Evolutionary conservation across 78 protist genomes (phyloP).

Genomic region (Pelomyxa schiedti): DNA sequence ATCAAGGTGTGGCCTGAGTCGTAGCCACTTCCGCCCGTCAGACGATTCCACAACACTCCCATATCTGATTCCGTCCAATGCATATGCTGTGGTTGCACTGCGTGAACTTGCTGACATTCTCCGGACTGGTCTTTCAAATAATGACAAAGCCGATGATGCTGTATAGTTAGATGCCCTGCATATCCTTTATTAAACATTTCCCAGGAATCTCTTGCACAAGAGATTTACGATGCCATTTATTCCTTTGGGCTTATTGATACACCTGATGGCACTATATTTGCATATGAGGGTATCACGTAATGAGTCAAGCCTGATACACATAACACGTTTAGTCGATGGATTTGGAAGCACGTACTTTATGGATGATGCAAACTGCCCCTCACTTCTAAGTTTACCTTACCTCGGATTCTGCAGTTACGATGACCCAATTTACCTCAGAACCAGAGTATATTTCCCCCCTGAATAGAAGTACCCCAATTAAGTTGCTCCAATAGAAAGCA

Average conservation of each 20-base stretch:
- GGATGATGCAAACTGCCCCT: slow-evolving; percentile 53
- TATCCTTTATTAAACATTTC: background rate
- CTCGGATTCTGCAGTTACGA: background rate
- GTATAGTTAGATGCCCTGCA: background rate
- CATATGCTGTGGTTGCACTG: slow-evolving; percentile 12
- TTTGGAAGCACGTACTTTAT: slow-evolving; percentile 11
- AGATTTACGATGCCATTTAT: slow-evolving; percentile 2
- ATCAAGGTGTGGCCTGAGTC: slow-evolving; percentile 10
- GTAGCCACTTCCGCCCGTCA: slow-evolving; percentile 23
- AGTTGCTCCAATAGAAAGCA: background rate
- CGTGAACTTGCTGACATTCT: background rate
- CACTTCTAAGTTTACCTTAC: slow-evolving; percentile 32
- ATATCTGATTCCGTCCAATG: slow-evolving; percentile 31
- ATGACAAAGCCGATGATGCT: background rate
- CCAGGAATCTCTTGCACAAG: background rate
- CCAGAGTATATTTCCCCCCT: background rate
- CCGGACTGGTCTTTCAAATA: background rate
- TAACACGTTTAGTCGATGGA: too few species aligned
- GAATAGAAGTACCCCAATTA: background rate
- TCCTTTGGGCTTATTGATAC: background rate
- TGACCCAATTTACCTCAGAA: slow-evolving; percentile 2
- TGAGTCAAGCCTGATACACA: too few species aligned
- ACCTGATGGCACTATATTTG: slow-evolving; percentile 3
- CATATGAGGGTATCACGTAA: too few species aligned
- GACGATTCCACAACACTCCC: slow-evolving; percentile 27